phyloP scores from a whole-genome alignment of 805 yeast species.

The Yarrowia porcina region DNA sequence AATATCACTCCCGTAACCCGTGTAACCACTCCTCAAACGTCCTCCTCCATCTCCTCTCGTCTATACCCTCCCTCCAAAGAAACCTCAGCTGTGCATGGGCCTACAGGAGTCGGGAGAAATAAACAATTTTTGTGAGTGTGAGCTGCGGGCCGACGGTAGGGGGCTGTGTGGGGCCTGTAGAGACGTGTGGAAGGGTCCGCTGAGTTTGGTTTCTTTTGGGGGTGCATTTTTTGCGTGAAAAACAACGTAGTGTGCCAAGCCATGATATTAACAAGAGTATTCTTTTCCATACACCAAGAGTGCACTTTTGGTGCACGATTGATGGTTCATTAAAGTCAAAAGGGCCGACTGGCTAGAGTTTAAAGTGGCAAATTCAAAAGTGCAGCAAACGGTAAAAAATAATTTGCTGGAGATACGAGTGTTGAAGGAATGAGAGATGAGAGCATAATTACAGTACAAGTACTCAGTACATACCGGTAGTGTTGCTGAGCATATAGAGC shows the following conservation, averaged over 20 bases:
- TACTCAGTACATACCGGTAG: too few relatives aligned
- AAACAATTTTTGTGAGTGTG: slow-evolving; percentile 6
- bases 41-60: too few relatives aligned
- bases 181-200: too few relatives aligned
- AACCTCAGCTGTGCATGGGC: slow-evolving; percentile 8
- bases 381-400: background rate
- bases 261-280: background rate
- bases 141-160: background rate
- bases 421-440: too few relatives aligned
- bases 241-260: background rate
- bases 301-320: slow-evolving; percentile 16
- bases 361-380: background rate
- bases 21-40: background rate
- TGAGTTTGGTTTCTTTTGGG: background rate
- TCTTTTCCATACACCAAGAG: background rate
- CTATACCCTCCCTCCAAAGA: background rate
- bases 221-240: too few relatives aligned
- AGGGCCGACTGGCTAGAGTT: background rate
- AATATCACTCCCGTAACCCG: too few relatives aligned
- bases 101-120: slow-evolving; percentile 19
- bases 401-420: too few relatives aligned
- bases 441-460: too few relatives aligned
- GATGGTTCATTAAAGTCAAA: slow-evolving; percentile 10
- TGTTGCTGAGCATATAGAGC: too few relatives aligned
- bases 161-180: too few relatives aligned